Percentiles rank a stretch among this genome's conserved stretches.
phyloP scores from a whole-genome alignment of 176 grass and related monocot genomes.

The Eragrostis nindensis region DNA sequence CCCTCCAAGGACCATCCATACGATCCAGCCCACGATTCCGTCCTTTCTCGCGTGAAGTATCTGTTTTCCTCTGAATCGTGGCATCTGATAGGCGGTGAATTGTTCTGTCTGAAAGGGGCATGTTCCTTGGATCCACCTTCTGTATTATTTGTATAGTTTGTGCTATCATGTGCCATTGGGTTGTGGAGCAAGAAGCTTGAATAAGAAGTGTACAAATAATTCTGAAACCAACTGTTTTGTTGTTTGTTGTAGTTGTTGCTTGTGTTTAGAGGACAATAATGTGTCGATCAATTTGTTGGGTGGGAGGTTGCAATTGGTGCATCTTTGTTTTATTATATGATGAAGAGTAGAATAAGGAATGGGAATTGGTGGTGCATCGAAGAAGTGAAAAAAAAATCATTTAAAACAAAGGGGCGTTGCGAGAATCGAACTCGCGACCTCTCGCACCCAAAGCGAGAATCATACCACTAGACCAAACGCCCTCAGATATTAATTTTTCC shows the following conservation, averaged over 20 bases:
- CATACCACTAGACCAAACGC: conserved; percentile 99
- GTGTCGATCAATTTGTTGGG: no score
- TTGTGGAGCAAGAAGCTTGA: neutral
- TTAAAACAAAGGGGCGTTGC: conserved; percentile 22
- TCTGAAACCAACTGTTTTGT: neutral
- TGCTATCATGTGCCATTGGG: neutral
- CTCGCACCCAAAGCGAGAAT: conserved; percentile 99
- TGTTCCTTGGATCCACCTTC: no score
- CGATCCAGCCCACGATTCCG: conserved; percentile 71
- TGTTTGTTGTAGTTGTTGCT: neutral
- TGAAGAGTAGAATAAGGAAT: no score
- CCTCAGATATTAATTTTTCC: neutral
- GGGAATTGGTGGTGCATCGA: no score
- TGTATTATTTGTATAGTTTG: no score
- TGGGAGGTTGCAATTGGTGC: no score
- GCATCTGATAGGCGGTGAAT: conserved; percentile 65
- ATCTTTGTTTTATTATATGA: no score
- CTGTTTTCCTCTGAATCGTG: conserved; percentile 83
- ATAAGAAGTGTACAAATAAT: conserved; percentile 15
- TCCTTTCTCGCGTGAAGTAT: conserved; percentile 77
- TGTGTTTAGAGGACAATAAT: neutral
- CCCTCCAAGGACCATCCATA: conserved; percentile 94
- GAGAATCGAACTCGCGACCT: conserved; percentile 49
- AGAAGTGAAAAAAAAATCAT: no score
- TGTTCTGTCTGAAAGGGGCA: no score